These are phyloP conservation scores for Ambrosia artemisiifolia DNA, from an alignment of 129 eudicot species.

Conservation along the genomic window DNA sequence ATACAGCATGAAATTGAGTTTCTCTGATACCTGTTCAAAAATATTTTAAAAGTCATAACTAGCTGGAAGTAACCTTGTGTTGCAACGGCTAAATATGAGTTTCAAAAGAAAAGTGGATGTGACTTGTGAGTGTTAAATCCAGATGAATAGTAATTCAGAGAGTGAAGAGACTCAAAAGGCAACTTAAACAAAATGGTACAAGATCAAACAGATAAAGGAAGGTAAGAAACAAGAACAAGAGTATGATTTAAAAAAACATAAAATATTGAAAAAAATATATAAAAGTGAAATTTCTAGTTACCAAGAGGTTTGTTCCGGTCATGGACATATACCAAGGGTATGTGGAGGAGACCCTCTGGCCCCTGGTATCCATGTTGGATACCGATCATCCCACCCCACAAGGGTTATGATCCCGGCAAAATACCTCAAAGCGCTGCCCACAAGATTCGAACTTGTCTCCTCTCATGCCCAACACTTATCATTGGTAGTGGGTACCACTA, in stretches of 20 bases:
- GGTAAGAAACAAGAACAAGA: neutral
- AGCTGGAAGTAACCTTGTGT: neutral
- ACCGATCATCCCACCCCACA: no score
- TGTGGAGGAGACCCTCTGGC: no score
- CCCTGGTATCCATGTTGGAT: no score
- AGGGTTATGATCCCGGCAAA: no score
- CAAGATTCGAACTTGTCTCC: no score
- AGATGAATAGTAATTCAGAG: neutral
- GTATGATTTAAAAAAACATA: neutral
- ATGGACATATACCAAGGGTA: slow-evolving; percentile 53
- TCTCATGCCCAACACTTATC: no score
- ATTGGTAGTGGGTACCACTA: no score
- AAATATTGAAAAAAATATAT: neutral
- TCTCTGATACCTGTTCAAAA: slow-evolving; percentile 53
- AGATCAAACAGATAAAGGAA: neutral
- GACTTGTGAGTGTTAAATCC: neutral
- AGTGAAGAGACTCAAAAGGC: neutral
- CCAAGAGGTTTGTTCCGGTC: slow-evolving; percentile 50
- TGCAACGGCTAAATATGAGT: neutral
- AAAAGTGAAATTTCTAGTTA: slow-evolving; percentile 16
- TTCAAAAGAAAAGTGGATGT: neutral
- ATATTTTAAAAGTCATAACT: neutral
- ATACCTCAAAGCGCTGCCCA: no score
- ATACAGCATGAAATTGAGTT: slow-evolving; percentile 54
- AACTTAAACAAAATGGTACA: neutral